A percentile compares a stretch with the other conserved stretches of the same genome.
Conservation (phyloP, 805 yeast genomes). For the Teunomyces stri region DNA sequence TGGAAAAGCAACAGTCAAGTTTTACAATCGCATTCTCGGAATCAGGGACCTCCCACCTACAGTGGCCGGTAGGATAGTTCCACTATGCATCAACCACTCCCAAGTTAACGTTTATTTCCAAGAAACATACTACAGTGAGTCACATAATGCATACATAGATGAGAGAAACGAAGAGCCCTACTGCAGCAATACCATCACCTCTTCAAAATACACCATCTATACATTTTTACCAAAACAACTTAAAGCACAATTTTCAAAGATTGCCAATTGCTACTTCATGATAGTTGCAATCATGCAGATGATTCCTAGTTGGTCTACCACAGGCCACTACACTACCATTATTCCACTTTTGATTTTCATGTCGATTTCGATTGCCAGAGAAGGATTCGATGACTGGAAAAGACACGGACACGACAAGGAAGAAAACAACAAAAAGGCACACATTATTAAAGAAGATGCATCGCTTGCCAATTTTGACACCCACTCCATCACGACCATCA, state of each 20-base stretch:
- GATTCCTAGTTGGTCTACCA: conserved; percentile 97
- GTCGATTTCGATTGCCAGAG: conserved; percentile 84
- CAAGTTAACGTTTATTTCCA: conserved; percentile 29
- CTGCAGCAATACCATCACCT: conserved; percentile 67
- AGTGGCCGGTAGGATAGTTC: conserved; percentile 72
- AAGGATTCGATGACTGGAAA: conserved; percentile 90
- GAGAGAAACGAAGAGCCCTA: conserved; percentile 67
- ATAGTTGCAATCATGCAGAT: conserved; percentile 88
- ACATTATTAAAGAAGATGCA: conserved; percentile 30
- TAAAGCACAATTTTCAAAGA: conserved; percentile 84
- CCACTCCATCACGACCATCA: conserved; percentile 36
- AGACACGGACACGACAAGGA: conserved; percentile 81
- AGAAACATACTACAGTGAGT: conserved; percentile 24
- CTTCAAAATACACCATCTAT: conserved; percentile 79
- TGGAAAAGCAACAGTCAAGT: conserved; percentile 11
- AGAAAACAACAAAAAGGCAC: conserved; percentile 59
- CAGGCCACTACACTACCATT: conserved; percentile 93
- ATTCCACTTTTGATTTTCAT: conserved; percentile 84
- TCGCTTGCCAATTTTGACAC: conserved; percentile 30
- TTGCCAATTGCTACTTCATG: conserved; percentile 90
- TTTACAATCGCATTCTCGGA: conserved; percentile 45
- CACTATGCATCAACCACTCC: conserved; percentile 49
- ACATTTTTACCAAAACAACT: conserved; percentile 87
- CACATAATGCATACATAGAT: conserved; percentile 49
- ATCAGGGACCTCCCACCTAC: conserved; percentile 50